These are phyloP conservation scores for Straminergon stramineum DNA, from an alignment of 225 moss, liverwort and hornwort species.

Conservation along the genomic window DNA sequence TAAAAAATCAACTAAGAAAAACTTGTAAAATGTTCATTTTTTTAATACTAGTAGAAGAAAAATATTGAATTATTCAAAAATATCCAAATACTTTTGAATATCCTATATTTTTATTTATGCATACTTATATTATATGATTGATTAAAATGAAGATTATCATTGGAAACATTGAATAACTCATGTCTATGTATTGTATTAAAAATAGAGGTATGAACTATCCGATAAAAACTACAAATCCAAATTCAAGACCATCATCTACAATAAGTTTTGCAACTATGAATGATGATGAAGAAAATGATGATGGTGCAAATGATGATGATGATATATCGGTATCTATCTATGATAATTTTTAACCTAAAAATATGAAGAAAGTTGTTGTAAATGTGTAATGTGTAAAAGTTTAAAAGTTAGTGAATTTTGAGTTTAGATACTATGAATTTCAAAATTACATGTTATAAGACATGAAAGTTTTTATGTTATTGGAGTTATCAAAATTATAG, in stretches of 20 bases:
- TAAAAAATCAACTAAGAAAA: background rate
- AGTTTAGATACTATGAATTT: background rate
- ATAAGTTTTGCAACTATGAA: background rate
- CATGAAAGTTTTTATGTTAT: accelerated
- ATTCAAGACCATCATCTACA: background rate
- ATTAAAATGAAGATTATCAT: background rate
- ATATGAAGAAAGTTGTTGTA: no score
- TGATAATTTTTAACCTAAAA: no score
- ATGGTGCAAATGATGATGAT: background rate
- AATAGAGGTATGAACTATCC: background rate
- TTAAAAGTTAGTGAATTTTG: no score
- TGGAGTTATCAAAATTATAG: background rate
- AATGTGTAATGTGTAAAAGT: background rate
- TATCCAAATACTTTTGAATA: no score
- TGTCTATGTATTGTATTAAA: background rate
- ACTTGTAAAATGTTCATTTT: background rate
- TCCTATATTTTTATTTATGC: no score
- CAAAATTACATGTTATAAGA: background rate
- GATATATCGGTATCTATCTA: background rate
- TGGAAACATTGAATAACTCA: background rate
- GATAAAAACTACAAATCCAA: background rate
- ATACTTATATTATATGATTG: background rate
- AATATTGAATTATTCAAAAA: background rate
- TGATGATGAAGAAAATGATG: background rate
- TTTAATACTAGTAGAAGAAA: no score